A percentile compares a stretch with the other conserved stretches of the same genome.
Evolutionary conservation across 2,329 filamentous ascomycete species (phyloP).

Genomic region (Aspergillus eucalypticola): DNA sequence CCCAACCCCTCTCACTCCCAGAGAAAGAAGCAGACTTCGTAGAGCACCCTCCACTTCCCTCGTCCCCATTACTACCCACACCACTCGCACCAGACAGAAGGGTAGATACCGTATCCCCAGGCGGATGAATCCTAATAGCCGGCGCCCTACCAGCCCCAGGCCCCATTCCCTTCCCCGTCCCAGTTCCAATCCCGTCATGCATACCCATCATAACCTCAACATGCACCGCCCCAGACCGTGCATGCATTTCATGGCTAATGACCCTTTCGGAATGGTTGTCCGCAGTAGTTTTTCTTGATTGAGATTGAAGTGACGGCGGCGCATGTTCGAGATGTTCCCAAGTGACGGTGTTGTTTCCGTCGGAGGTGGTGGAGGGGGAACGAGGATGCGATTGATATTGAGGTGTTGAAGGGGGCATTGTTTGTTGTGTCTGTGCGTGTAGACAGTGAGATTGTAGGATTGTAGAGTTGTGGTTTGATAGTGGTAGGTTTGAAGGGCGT

Average conservation of each 20-base stretch:
- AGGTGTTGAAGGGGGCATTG: too few species aligned
- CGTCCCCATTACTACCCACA: too few species aligned
- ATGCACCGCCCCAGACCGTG: not conserved
- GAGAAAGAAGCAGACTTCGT: too few species aligned
- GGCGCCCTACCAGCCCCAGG: not conserved
- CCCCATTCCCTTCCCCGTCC: not conserved
- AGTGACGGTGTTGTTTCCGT: constrained; percentile 10
- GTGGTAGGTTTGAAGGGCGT: not conserved
- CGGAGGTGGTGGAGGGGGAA: not conserved
- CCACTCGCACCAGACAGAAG: not conserved
- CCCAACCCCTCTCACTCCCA: too few species aligned
- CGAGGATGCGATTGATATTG: not conserved
- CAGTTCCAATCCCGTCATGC: too few species aligned
- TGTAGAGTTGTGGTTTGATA: not conserved
- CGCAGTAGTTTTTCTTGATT: too few species aligned
- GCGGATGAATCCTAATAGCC: not conserved
- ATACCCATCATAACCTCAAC: not conserved
- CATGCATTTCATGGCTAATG: not conserved
- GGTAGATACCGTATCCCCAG: not conserved
- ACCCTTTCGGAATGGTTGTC: not conserved
- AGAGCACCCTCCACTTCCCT: too few species aligned
- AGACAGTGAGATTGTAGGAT: not conserved
- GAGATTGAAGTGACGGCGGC: not conserved
- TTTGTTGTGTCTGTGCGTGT: too few species aligned
- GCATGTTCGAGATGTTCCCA: constrained; percentile 19